Percentiles rank a stretch among this genome's conserved stretches.
Conservation (phyloP, 2,329 filamentous ascomycete species). For the Colletotrichum kahawae region DNA sequence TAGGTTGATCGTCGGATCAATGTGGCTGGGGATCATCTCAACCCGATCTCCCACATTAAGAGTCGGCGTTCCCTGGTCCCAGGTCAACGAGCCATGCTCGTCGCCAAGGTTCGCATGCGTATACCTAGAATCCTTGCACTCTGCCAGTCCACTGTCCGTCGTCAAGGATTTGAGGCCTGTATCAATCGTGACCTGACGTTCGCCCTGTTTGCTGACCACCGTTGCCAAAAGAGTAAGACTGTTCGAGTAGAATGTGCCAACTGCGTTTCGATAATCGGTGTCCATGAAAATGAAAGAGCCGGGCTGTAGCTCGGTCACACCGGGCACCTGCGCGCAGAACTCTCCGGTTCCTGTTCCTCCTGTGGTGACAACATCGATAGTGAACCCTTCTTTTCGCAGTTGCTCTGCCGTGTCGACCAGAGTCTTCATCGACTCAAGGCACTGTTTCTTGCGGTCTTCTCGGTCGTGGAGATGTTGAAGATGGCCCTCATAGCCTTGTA, state of each 20-base stretch:
- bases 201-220: slow-evolving; percentile 51
- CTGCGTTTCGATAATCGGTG: slow-evolving; percentile 58
- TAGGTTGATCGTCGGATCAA: slow-evolving; percentile 58
- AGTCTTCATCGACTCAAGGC: slow-evolving; percentile 40
- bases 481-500: slow-evolving; percentile 60
- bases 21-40: slow-evolving; percentile 60
- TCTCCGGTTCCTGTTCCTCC: slow-evolving; percentile 58
- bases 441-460: slow-evolving; percentile 44
- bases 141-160: slow-evolving; percentile 56
- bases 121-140: slow-evolving; percentile 49
- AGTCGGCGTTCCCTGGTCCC: slow-evolving; percentile 43
- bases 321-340: slow-evolving; percentile 54
- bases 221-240: slow-evolving; percentile 54
- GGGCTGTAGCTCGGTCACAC: slow-evolving; percentile 59
- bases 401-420: slow-evolving; percentile 47
- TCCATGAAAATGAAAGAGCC: slow-evolving; percentile 64
- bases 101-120: slow-evolving; percentile 50
- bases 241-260: slow-evolving; percentile 53
- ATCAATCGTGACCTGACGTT: slow-evolving; percentile 51
- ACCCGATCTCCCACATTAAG: slow-evolving; percentile 50
- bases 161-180: slow-evolving; percentile 51
- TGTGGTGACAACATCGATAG: slow-evolving; percentile 54
- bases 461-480: slow-evolving; percentile 53
- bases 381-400: slow-evolving; percentile 44
- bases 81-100: slow-evolving; percentile 52